phyloP scores from a whole-genome alignment of 2,329 filamentous ascomycete species.

The Dryadomyces quercivorus region DNA sequence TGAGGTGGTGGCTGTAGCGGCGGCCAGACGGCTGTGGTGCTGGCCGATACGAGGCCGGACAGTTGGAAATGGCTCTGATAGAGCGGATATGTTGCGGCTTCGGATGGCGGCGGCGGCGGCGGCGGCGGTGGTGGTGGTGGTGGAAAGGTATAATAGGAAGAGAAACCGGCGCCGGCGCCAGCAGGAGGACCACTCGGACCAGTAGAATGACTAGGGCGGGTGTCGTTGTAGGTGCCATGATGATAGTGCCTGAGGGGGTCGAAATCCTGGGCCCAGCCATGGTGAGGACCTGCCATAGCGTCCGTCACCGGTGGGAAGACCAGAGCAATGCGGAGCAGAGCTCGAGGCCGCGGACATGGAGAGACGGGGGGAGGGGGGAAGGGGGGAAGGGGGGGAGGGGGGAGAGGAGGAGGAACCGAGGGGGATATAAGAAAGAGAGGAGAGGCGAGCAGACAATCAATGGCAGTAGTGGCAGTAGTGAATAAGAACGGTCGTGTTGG shows the following conservation, averaged over 20 bases:
- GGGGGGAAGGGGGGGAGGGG: background rate
- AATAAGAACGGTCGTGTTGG: background rate
- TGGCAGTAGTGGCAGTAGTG: background rate
- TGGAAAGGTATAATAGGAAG: background rate
- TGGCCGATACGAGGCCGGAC: slow-evolving; percentile 12
- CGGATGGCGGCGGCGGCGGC: background rate
- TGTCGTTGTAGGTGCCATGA: background rate
- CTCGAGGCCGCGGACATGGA: slow-evolving; percentile 22
- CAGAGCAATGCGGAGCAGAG: slow-evolving; percentile 17
- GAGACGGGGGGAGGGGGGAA: background rate
- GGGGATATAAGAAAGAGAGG: background rate
- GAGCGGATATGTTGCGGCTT: no score
- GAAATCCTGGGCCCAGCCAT: slow-evolving; percentile 19
- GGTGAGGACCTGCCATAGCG: slow-evolving; percentile 22
- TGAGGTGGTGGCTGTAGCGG: background rate
- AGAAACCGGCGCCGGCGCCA: background rate
- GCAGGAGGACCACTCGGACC: no score
- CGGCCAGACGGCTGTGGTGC: background rate
- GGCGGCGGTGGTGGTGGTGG: background rate
- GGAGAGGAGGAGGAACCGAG: background rate
- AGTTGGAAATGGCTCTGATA: slow-evolving; percentile 6
- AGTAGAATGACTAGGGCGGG: no score
- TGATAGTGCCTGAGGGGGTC: slow-evolving; percentile 15
- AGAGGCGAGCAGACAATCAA: background rate
- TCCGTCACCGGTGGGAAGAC: slow-evolving; percentile 20